Evolutionary conservation across 169 alveolate species (phyloP), one percentile per base, ranked within the genome.

Genomic region (Eimeria praecox): DNA sequence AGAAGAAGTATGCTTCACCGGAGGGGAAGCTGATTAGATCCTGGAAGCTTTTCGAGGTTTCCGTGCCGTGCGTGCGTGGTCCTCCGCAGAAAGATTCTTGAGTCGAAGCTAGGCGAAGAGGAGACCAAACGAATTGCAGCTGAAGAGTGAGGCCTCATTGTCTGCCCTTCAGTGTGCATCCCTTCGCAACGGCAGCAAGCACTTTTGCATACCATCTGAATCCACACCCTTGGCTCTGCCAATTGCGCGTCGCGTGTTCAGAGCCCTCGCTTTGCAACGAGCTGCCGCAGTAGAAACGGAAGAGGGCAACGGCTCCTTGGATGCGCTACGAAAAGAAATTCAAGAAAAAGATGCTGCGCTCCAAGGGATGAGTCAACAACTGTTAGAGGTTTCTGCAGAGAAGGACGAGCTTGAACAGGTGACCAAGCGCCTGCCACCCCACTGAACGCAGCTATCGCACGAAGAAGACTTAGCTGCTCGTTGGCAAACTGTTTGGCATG

Each of bases 331-430:
- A 9, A 49, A 54, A 16, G 92, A 85, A 52, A 52, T 85, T 27
- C 30, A 85, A 69, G 92, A 85, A 30, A 85, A 85, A 27, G 77
- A 85, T 27, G 77, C 92, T 0, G 92, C 92, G 2, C 75, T 85
- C 8, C 78, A 85, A 54, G 77, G 92, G 54, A 85, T 85, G 56
- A 85, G 92, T 33, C 73, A 56, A 78, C 92, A 85, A 38, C 77
- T 85, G 22, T 33, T 85, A 33, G 92, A 85, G 92, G 77, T 85
- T 54, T 85, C 92, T 27, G 83, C 94, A 52, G 94, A 87, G 62
- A 66, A 64, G 40, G 94, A 87, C 49, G 83, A 87, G 16, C 38
- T 64, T 38, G 80, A 62, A 14, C 85, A 87, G 94, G 94, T 87
- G 16, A 35, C 8, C 33, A 35, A 5, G 38, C n/a, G 75, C 75